A percentile compares a stretch with the other conserved stretches of the same genome.
Evolutionary conservation across 768 basidiomycete species (phyloP).

Genomic region (Lactarius sanguifluus): DNA sequence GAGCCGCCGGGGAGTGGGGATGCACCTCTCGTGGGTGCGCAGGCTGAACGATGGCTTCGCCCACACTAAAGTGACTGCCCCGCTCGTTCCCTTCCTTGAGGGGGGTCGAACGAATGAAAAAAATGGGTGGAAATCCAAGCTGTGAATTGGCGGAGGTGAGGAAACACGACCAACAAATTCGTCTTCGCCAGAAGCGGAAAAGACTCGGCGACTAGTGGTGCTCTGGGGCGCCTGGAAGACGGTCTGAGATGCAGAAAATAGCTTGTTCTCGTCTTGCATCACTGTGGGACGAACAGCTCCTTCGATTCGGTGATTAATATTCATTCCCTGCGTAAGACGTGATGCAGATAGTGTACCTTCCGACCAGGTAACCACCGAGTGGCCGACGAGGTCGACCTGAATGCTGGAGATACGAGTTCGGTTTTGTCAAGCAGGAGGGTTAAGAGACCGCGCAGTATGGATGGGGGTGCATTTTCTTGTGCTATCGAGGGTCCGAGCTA

Average conservation of each 20-base stretch:
- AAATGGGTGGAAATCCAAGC: not conserved
- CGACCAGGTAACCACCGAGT: slow-evolving; percentile 71
- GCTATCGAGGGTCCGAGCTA: slow-evolving; percentile 34
- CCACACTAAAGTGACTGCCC: slow-evolving; percentile 33
- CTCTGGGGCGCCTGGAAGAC: slow-evolving; percentile 64
- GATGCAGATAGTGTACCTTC: slow-evolving; percentile 57
- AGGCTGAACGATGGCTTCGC: slow-evolving; percentile 33
- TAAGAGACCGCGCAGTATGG: slow-evolving; percentile 64
- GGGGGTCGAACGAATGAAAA: not conserved
- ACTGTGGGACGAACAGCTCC: slow-evolving; percentile 42
- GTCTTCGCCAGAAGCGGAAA: slow-evolving; percentile 44
- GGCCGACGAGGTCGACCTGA: slow-evolving; percentile 74
- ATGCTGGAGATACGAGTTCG: slow-evolving; percentile 87
- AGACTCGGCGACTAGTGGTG: slow-evolving; percentile 44
- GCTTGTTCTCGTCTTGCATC: slow-evolving; percentile 73
- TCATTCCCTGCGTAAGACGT: slow-evolving; percentile 39
- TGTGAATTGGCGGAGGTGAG: slow-evolving; percentile 1
- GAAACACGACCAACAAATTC: slow-evolving; percentile 39
- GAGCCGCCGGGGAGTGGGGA: slow-evolving; percentile 33
- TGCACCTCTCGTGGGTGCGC: slow-evolving; percentile 32
- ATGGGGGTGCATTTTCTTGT: slow-evolving; percentile 44
- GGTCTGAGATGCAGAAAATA: slow-evolving; percentile 68
- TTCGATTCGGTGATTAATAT: slow-evolving; percentile 47
- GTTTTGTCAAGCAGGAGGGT: slow-evolving; percentile 63
- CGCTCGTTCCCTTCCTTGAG: slow-evolving; percentile 27